These are phyloP conservation scores for Saturnispora mendoncae DNA, from an alignment of 805 yeast species.

Conservation along the genomic window DNA sequence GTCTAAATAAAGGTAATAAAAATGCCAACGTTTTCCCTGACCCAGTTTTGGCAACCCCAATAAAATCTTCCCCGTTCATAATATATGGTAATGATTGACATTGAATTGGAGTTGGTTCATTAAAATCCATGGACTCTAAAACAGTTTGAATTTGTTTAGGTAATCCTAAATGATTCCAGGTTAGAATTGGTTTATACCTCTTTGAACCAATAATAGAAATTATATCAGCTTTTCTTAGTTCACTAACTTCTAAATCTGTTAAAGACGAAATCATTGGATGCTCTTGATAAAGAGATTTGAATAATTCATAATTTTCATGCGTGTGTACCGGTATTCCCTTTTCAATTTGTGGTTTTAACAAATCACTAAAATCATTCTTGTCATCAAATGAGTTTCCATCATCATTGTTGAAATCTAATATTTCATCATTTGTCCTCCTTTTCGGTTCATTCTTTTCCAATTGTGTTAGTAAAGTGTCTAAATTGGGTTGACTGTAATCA, in stretches of 20 bases:
- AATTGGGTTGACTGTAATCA: constrained; percentile 1
- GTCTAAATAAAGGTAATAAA: constrained; percentile 75
- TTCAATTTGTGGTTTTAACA: constrained; percentile 36
- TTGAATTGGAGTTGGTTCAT: constrained; percentile 78
- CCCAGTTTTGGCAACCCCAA: constrained; percentile 94
- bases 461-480: constrained; percentile 12
- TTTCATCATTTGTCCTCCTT: neutral
- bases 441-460: constrained; percentile 7
- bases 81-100: constrained; percentile 84
- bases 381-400: constrained; percentile 27
- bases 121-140: constrained; percentile 44
- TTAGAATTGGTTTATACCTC: constrained; percentile 56
- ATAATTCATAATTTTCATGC: constrained; percentile 41
- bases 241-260: constrained; percentile 46
- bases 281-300: constrained; percentile 55
- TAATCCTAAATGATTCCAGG: constrained; percentile 79
- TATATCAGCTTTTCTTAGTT: constrained; percentile 51
- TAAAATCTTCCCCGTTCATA: constrained; percentile 82
- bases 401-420: constrained; percentile 17
- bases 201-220: constrained; percentile 53
- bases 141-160: constrained; percentile 48
- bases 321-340: constrained; percentile 43
- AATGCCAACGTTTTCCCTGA: constrained; percentile 93
- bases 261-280: constrained; percentile 43
- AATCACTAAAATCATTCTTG: constrained; percentile 27